These are phyloP conservation scores for Pelargonium cotyledonis DNA, from an alignment of 441 rosid genomes.

Conservation along the genomic window DNA sequence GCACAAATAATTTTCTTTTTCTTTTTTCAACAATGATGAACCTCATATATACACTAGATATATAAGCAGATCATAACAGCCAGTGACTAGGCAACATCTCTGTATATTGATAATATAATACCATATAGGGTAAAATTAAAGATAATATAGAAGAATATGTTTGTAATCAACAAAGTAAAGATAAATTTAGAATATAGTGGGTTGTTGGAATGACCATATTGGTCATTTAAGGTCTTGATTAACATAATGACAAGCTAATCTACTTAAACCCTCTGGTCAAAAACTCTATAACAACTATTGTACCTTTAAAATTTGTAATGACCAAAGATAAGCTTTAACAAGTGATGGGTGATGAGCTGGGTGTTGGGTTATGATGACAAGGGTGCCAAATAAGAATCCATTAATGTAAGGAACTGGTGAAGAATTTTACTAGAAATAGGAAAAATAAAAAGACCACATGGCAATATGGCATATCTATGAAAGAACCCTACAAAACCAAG, in stretches of 20 bases:
- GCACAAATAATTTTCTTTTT: no score
- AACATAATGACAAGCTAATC: slow-evolving; percentile 2
- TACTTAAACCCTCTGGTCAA: slow-evolving; percentile 1
- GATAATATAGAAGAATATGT: neutral
- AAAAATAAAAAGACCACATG: neutral
- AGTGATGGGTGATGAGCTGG: neutral
- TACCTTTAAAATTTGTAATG: neutral
- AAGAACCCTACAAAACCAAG: slow-evolving; percentile 6
- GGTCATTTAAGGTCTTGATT: slow-evolving; percentile 2
- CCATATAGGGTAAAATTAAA: neutral
- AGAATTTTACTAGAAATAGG: neutral
- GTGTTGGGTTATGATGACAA: slow-evolving; percentile 4
- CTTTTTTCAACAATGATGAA: neutral
- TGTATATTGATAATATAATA: neutral
- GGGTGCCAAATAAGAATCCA: neutral
- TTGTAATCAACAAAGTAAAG: neutral
- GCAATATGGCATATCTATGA: slow-evolving; percentile 7
- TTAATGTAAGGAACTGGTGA: neutral
- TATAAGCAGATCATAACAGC: neutral
- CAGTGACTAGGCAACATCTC: neutral
- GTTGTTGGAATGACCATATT: slow-evolving; percentile 3
- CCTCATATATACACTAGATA: neutral
- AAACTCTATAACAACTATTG: neutral
- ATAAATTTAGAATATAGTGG: slow-evolving; percentile 3
- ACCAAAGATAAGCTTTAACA: neutral